Evolutionary conservation across 164 flowering plant species (phyloP), one percentile per base, ranked within the genome.

Genomic region (Piper betle): DNA sequence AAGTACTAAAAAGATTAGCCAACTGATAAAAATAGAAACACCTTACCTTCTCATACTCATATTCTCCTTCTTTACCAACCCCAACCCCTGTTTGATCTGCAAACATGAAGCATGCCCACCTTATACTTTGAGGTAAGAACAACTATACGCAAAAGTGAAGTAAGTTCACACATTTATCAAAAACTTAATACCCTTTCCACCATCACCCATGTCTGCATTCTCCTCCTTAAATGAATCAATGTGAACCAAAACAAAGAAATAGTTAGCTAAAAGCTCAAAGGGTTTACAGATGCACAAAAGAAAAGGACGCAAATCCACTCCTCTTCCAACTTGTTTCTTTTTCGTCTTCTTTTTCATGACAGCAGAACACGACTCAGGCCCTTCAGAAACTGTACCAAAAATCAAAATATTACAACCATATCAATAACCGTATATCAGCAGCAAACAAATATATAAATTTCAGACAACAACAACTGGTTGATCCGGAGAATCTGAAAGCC

Each of bases 261-360:
- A 4, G n/a, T n/a, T n/a, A n/a, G n/a, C n/a, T n/a, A n/a, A n/a
- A n/a, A n/a, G n/a, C n/a, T n/a, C n/a, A n/a, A n/a, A n/a, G n/a
- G n/a, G n/a, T n/a, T n/a, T n/a, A n/a, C n/a, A n/a, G n/a, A 41
- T 41, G 4, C 9, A 9, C 43, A 41, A 4, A 41, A 41, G 43
- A 41, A 4, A 41, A n/a, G n/a, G n/a, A n/a, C n/a, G 4, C 9
- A 41, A 41, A 41, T 41, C 20, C n/a, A 39, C 16, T 25, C n/a
- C 20, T 48, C 50, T 19, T 18, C 33, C 50, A 20, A 78, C 86
- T 71, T 69, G 84, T 60, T 92, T 92, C 82, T 89, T 92, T 82
- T 92, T n/a, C n/a, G n/a, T 92, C 81, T 92, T 92, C 80, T 89
- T 92, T 71, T 85, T 92, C 76, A 88, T 42, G 40, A 89, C 93